Evolutionary conservation across 148 eudicot genomes (phyloP), one percentile per base, ranked within the genome.

Genomic region (Chenopodium formosanum): DNA sequence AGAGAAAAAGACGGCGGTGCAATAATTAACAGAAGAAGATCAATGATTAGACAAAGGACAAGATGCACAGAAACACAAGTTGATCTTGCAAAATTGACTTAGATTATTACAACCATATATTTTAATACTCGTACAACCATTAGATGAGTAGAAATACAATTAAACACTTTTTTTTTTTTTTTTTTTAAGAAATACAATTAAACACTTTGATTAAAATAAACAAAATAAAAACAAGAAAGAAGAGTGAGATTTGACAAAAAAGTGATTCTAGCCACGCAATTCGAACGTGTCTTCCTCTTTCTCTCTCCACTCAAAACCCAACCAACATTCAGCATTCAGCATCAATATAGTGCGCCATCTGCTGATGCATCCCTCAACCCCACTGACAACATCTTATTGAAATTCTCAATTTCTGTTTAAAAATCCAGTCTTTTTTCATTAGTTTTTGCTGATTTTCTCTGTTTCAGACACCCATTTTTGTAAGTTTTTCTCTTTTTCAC

Each of bases 261-360:
- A 80, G 34, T 19, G 8, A 84, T 52, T 31, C 67, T 31, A 44
- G 83, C 78, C 84, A 84, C 86, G 71, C 56, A 78, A 84, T 25
- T 44, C 66, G 63, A 47, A 67, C 84, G 86, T 84, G 86, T 81
- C 66, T 6, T 77, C 84, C 86, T 81, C 86, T 23, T 68, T 66
- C 80, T 62, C 77, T 63, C 53, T 46, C 64, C 79, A 66, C 69
- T 71, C 63, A 66, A 68, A 63, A 62, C 25, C 65, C 65, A 40
- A 40, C 44, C 44, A 40, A 40, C 44, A 40, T 40, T 40, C 44
- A 77, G 7, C 77, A 68, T 44, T 47, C 80, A n/a, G 58, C 76
- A 77, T 70, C 75, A 70, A 9, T 29, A 29, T 67, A 67, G 70
- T 67, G 70, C 70, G 70, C 70, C 70, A 67, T 67, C 70, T 67